Conservation (phyloP, 1,284 basidiomycete genomes). For the Rhodotorula glutinis region DNA sequence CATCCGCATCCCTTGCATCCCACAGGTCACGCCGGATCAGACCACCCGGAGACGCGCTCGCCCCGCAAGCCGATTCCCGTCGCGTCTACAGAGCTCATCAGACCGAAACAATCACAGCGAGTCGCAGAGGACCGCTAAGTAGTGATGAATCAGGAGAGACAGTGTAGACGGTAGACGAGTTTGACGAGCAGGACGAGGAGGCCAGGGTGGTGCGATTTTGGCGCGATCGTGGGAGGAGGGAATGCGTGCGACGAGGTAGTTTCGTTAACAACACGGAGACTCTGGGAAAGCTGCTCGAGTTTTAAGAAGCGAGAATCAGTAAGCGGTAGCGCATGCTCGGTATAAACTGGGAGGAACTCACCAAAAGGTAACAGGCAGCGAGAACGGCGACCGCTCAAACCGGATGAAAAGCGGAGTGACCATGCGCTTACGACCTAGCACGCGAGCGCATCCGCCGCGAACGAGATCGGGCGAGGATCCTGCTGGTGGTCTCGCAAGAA, state of each 20-base stretch:
- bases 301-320: too few relatives aligned
- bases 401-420: too few relatives aligned
- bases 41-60: too few relatives aligned
- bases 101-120: slow-evolving; percentile 5
- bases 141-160: slow-evolving; percentile 12
- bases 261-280: too few relatives aligned
- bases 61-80: too few relatives aligned
- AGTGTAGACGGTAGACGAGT: background rate
- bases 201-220: background rate
- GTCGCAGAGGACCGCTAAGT: background rate
- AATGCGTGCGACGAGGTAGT: background rate
- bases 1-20: too few relatives aligned
- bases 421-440: slow-evolving; percentile 4
- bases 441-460: slow-evolving; percentile 6
- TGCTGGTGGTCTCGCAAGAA: slow-evolving; percentile 18
- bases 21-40: too few relatives aligned
- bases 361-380: background rate
- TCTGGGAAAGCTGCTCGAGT: too few relatives aligned
- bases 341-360: too few relatives aligned
- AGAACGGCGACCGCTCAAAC: background rate
- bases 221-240: background rate
- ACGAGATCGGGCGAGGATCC: background rate
- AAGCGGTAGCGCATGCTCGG: too few relatives aligned
- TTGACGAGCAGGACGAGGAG: background rate
- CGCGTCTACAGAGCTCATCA: slow-evolving; percentile 15